Percentiles rank a stretch among this genome's conserved stretches.
phyloP scores from a whole-genome alignment of 108 stramenopile genomes.

The Mediolabrus comicus region DNA sequence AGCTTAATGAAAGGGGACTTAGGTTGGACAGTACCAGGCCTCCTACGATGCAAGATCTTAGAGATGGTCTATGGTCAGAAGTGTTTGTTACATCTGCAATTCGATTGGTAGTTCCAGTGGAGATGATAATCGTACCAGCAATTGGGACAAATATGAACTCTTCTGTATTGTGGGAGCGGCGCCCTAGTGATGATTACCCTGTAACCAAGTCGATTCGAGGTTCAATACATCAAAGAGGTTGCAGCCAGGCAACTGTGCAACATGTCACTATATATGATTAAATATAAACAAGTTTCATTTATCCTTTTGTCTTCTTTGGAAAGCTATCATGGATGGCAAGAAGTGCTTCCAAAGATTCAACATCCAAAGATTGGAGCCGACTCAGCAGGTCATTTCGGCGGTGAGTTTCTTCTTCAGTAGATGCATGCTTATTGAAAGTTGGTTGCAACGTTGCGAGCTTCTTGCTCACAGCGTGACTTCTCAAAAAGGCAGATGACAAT shows the following conservation, averaged over 20 bases:
- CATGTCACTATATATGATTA: not conserved
- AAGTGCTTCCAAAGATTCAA: slow-evolving; percentile 29
- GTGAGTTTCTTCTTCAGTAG: not conserved
- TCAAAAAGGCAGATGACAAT: slow-evolving; percentile 53
- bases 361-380: slow-evolving; percentile 25
- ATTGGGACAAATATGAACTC: not conserved
- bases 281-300: not conserved
- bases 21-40: slow-evolving; percentile 31
- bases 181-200: not conserved
- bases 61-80: slow-evolving; percentile 60
- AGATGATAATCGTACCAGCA: slow-evolving; percentile 43
- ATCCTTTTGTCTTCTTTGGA: not conserved
- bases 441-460: slow-evolving; percentile 12
- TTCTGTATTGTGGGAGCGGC: not conserved
- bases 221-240: not conserved
- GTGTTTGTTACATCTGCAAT: slow-evolving; percentile 78
- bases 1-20: slow-evolving; percentile 27
- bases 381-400: slow-evolving; percentile 19
- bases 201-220: not conserved
- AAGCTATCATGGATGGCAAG: slow-evolving; percentile 19
- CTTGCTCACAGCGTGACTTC: slow-evolving; percentile 66
- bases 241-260: not conserved
- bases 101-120: slow-evolving; percentile 57
- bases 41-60: slow-evolving; percentile 45
- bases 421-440: not conserved